These are phyloP conservation scores for Hericium rajendrae DNA, from an alignment of 768 basidiomycete species.

Conservation along the genomic window DNA sequence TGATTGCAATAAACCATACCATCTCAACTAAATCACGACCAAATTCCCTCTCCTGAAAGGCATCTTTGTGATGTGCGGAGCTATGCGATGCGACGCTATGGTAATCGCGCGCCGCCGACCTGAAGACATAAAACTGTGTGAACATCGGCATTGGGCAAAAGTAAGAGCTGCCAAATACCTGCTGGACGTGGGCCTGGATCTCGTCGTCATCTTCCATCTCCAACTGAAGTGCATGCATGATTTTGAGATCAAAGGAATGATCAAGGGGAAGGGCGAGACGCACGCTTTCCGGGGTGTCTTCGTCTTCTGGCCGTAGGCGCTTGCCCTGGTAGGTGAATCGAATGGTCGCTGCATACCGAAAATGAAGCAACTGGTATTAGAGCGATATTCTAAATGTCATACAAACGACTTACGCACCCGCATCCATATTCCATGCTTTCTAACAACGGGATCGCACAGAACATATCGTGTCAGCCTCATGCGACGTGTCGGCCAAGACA, in stretches of 20 bases:
- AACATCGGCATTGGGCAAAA: neutral
- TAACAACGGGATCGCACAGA: neutral
- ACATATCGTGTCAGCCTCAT: too few species aligned
- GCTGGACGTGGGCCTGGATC: neutral
- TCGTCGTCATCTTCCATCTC: neutral
- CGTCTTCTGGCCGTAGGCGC: neutral
- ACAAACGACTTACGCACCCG: neutral
- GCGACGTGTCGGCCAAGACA: too few species aligned
- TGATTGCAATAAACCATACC: too few species aligned
- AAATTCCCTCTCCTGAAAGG: too few species aligned
- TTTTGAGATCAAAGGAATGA: neutral
- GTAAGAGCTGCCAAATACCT: neutral
- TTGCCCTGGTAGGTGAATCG: neutral
- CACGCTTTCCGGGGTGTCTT: slow-evolving; percentile 1
- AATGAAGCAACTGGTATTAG: neutral
- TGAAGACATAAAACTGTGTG: neutral
- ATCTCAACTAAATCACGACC: too few species aligned
- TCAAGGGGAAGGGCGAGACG: neutral
- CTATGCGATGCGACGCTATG: too few species aligned
- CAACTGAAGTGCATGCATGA: neutral
- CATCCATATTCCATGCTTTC: neutral
- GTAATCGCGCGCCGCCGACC: too few species aligned
- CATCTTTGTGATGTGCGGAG: too few species aligned
- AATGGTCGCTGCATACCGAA: neutral
- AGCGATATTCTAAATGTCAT: neutral